phyloP scores from a whole-genome alignment of 345 rosid genomes.

The Linum usitatissimum region DNA sequence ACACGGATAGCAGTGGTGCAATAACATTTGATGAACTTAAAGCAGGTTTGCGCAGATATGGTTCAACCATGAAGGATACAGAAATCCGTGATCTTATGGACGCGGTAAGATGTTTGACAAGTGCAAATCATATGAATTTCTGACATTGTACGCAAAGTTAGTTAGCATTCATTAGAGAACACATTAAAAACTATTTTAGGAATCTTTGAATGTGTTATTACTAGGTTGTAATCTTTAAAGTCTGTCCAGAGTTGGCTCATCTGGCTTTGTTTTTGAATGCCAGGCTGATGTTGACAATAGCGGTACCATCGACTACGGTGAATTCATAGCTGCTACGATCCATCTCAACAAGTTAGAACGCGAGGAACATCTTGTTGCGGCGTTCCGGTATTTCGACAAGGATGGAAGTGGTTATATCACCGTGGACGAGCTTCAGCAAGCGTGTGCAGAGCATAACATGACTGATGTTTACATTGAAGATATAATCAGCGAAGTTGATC shows the following conservation, averaged over 20 bases:
- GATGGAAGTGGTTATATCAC: slow-evolving; percentile 94
- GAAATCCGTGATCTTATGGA: slow-evolving; percentile 97
- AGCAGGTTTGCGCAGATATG: slow-evolving; percentile 92
- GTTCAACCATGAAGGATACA: slow-evolving; percentile 88
- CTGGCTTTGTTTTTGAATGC: slow-evolving; percentile 9
- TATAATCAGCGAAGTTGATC: slow-evolving; percentile 89
- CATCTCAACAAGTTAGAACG: slow-evolving; percentile 93
- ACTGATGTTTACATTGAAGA: slow-evolving; percentile 79
- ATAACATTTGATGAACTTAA: slow-evolving; percentile 95
- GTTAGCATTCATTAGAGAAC: background rate
- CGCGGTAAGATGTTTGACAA: slow-evolving; percentile 46
- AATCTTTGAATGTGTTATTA: background rate
- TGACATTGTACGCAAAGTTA: background rate
- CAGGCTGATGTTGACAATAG: slow-evolving; percentile 98
- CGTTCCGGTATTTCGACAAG: slow-evolving; percentile 89
- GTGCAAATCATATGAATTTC: background rate
- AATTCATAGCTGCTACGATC: slow-evolving; percentile 92
- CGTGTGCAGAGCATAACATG: slow-evolving; percentile 85
- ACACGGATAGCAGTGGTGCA: slow-evolving; percentile 94
- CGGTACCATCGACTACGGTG: slow-evolving; percentile 91
- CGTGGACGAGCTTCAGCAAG: slow-evolving; percentile 93
- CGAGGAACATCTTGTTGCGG: slow-evolving; percentile 95
- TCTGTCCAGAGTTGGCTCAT: background rate
- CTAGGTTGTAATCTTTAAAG: slow-evolving; percentile 7
- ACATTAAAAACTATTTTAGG: background rate